Evolutionary conservation across 352 stramenopile species (phyloP).

Genomic region (Blastocystis sp.): DNA sequence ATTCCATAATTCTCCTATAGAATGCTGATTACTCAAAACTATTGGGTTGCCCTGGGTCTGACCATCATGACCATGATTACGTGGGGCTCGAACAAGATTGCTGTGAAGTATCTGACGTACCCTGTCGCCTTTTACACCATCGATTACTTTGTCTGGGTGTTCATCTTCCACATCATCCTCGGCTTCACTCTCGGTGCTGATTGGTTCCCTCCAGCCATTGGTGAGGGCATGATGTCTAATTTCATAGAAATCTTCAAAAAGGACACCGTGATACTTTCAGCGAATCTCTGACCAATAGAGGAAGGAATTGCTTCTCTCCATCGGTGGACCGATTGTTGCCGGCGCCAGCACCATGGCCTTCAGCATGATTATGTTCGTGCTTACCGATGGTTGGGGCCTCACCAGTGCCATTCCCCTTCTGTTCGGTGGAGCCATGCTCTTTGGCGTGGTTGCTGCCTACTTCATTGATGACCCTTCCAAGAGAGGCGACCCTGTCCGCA

Average conservation of each 20-base stretch:
- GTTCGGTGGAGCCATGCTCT: conserved; percentile 65
- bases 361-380: conserved; percentile 65
- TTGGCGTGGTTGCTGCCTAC: conserved; percentile 63
- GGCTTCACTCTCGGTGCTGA: conserved; percentile 62
- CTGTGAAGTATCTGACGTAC: conserved; percentile 65
- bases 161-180: conserved; percentile 60
- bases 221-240: conserved; percentile 62
- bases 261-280: conserved; percentile 4
- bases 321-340: conserved; percentile 50
- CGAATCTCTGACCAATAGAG: not conserved
- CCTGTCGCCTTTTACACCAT: conserved; percentile 65
- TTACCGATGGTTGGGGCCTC: conserved; percentile 62
- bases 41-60: conserved; percentile 39
- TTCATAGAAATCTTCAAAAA: conserved; percentile 58
- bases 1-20: conserved; percentile 13
- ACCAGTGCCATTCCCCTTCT: conserved; percentile 69
- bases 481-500: not conserved
- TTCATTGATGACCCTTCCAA: conserved; percentile 4
- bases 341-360: conserved; percentile 30
- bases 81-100: conserved; percentile 67
- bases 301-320: not conserved
- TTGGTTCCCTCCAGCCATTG: conserved; percentile 52
- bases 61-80: conserved; percentile 65
- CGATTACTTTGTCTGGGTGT: conserved; percentile 63
- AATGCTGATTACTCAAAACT: conserved; percentile 55